Base-by-base conservation (phyloP, 495 filamentous ascomycete genomes). In the Annulohypoxylon stygium region DNA sequence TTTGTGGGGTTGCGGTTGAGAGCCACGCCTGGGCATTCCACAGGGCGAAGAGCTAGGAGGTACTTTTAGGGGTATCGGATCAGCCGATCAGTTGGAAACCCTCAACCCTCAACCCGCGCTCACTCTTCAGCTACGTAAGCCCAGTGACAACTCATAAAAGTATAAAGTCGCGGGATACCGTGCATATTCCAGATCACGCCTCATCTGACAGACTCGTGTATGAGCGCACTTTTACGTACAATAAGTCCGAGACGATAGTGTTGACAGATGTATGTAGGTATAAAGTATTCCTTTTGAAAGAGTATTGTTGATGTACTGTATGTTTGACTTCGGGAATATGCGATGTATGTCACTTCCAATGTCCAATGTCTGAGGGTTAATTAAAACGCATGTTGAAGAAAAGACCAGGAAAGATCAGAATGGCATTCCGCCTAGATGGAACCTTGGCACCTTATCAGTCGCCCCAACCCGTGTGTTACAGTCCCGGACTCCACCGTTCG, bases 1-100 rank as follows among this genome's bases (percentile, higher is more conserved):
- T 73, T 54, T 33, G 70, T 57, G 70, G 70, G 59, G 61, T 61
- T 51, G 34, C 50, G 67, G 43, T 54, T 41, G 26, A 65, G 30
- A 51, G 43, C 30, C 67, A 73, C 55, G 51, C 51, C 59, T 54
- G 25, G 65, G 37, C 64, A 73, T 67, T 41, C 70, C 50, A 61
- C 70, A 65, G 43, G 64, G 64, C 64, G 50, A 67, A 64, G 41
- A 18, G n/a, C 25, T 50, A 30, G 30, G 43, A 12, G 6, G 12
- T 65, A 58, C 43, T 34, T 67, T 67, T 59, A 64, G 61, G 70
- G 70, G 65, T 64, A 47, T 54, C 47, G 65, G 70, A 57, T 73
- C 70, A 73, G 70, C 70, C 70, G 70, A 69, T 69, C 60, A 73
- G 12, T 59, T 60, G 23, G 30, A 18, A 48, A 43, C 53, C 53